Evolutionary conservation across 2,329 filamentous ascomycete species (phyloP).

Genomic region (Massarina eburnea): DNA sequence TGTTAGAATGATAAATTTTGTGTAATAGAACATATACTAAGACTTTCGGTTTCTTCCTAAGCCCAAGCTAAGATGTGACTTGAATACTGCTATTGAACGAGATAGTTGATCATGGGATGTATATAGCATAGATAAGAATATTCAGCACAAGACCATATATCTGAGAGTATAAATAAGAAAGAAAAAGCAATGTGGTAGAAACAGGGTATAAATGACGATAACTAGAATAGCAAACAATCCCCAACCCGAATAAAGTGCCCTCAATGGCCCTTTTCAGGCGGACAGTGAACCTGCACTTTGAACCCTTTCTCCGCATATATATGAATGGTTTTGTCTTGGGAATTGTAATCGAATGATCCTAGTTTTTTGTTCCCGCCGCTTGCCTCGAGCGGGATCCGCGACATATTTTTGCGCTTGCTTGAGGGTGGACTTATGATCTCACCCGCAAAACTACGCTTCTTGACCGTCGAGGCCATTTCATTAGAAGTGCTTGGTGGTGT

Average conservation of each 20-base stretch:
- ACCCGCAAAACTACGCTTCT: conserved; percentile 10
- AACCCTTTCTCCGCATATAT: conserved; percentile 19
- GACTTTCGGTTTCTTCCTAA: no score
- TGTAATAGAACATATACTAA: no score
- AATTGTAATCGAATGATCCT: conserved; percentile 19
- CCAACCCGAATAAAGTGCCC: not conserved
- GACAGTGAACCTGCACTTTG: conserved; percentile 19
- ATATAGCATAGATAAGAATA: no score
- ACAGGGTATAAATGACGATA: not conserved
- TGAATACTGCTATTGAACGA: no score
- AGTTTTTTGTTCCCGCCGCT: conserved; percentile 12
- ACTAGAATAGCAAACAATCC: conserved; percentile 1
- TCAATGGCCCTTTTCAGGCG: not conserved
- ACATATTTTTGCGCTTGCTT: conserved; percentile 17
- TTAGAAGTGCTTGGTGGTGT: not conserved
- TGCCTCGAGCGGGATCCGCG: conserved; percentile 13
- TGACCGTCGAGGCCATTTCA: not conserved
- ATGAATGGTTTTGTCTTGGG: conserved; percentile 18
- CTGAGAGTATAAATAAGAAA: not conserved
- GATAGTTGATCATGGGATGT: no score
- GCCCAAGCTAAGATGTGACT: no score
- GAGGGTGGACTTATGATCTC: conserved; percentile 20
- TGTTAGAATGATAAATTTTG: no score
- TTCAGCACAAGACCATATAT: not conserved
- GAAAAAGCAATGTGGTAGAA: not conserved